Evolutionary conservation across 1,139 yeast genomes (phyloP), one percentile per base, ranked within the genome.

Genomic region (Protomyces inouyei): DNA sequence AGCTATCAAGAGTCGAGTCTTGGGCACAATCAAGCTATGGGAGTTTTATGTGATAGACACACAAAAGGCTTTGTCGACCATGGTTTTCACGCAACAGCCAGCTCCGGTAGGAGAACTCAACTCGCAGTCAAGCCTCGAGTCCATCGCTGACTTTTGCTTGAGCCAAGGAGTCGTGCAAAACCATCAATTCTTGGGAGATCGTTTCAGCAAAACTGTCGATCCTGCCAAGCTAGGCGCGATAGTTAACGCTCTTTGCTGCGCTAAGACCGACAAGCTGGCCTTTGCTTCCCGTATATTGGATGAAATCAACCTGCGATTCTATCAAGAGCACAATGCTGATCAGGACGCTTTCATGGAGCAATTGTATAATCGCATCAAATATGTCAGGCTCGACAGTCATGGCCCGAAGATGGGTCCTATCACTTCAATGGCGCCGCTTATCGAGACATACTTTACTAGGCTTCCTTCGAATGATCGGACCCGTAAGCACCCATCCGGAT

Each of bases 361-460:
- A 72, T 72, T 92, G 48, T 81, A 79, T 71, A 90, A 87, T 71
- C 82, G 98, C 70, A 86, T 87, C 69, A 83, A 84, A 68, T 93
- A 85, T 72, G 78, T 86, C 68, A 81, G 97, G 67, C 75, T 93
- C 48, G 97, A 89, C 69, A 82, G 77, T 1, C 81, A 86, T 73
- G 97, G 97, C 0, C 97, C 97, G 28, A 80, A 82, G 69, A 74
- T 86, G 69, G 97, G 97, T 3, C 78, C 77, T 59, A 79, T 92
- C 61, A 83, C 85, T 5, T 70, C 71, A 1, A 74, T 80, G 16
- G 70, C 72, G 8, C 97, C 97, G 0, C 78, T 93, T 59, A 83
- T 88, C 2, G 98, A 93, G 73, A 85, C 91, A 2, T 93, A 92
- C 74, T 93, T 93, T 74, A 90, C 98, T 1, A 79, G 91, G 66